Conservation (phyloP, 495 filamentous ascomycete species). For the Penicillium lividum region DNA sequence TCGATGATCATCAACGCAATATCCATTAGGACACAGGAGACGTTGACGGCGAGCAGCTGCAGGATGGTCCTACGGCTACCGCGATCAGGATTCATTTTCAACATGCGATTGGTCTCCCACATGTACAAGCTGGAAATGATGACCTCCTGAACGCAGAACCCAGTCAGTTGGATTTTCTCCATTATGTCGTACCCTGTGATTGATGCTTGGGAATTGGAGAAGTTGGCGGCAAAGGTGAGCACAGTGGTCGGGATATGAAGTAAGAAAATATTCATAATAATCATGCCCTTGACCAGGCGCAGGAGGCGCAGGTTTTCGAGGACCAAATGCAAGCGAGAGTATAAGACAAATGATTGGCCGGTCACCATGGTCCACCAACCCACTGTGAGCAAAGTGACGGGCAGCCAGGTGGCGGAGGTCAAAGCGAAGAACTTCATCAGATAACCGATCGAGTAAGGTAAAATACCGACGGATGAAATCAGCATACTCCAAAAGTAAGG, state of each 20-base stretch:
- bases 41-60: slow-evolving; percentile 32
- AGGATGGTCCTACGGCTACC: slow-evolving; percentile 30
- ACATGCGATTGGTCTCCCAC: slow-evolving; percentile 34
- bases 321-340: slow-evolving; percentile 43
- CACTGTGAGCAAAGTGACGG: slow-evolving; percentile 34
- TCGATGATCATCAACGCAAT: slow-evolving; percentile 34
- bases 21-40: slow-evolving; percentile 34
- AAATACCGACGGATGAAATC: slow-evolving; percentile 34
- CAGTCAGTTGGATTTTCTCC: slow-evolving; percentile 33
- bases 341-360: slow-evolving; percentile 43
- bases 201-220: slow-evolving; percentile 15
- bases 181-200: slow-evolving; percentile 30
- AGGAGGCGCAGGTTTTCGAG: slow-evolving; percentile 27
- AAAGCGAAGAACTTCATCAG: slow-evolving; percentile 41
- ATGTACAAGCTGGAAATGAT: slow-evolving; percentile 33
- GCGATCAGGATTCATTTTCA: slow-evolving; percentile 26
- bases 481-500: slow-evolving; percentile 47
- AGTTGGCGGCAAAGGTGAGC: slow-evolving; percentile 33
- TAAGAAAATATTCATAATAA: slow-evolving; percentile 35
- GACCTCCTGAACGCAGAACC: slow-evolving; percentile 33
- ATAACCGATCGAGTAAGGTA: slow-evolving; percentile 36
- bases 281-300: slow-evolving; percentile 35
- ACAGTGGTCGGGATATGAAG: slow-evolving; percentile 40
- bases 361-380: slow-evolving; percentile 47
- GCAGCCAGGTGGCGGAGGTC: slow-evolving; percentile 28